phyloP scores from a whole-genome alignment of 345 rosid species.

The Gossypium turneri region DNA sequence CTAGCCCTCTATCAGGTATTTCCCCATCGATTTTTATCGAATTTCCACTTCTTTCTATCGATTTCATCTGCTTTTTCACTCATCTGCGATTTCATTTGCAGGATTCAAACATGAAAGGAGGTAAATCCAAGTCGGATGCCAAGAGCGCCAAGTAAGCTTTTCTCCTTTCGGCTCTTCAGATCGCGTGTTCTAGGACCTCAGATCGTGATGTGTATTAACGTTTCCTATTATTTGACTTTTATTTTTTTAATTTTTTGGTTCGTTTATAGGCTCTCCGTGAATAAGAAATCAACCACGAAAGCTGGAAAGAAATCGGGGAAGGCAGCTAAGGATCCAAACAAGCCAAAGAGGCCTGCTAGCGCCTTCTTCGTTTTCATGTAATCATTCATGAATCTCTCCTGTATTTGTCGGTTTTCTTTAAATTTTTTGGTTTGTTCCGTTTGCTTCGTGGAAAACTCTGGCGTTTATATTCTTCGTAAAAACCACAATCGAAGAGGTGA shows the following conservation, averaged over 20 bases:
- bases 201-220: constrained; percentile 24
- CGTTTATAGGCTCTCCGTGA: constrained; percentile 62
- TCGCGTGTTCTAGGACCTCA: constrained; percentile 21
- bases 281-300: constrained; percentile 31
- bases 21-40: background rate
- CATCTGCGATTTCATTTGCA: constrained; percentile 31
- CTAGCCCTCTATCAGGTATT: constrained; percentile 22
- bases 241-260: background rate
- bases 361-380: constrained; percentile 95
- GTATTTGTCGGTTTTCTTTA: constrained; percentile 5
- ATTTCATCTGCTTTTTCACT: background rate
- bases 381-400: constrained; percentile 2
- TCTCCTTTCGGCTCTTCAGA: background rate
- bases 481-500: constrained; percentile 14
- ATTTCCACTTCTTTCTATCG: constrained; percentile 1
- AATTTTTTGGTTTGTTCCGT: background rate
- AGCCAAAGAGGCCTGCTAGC: constrained; percentile 72
- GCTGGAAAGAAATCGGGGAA: constrained; percentile 32
- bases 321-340: constrained; percentile 63
- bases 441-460: constrained; percentile 4
- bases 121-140: constrained; percentile 69
- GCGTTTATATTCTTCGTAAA: constrained; percentile 16
- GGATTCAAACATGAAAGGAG: constrained; percentile 83
- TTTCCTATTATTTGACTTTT: background rate
- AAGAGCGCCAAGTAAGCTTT: constrained; percentile 63